Evolutionary conservation across 1,284 basidiomycete species (phyloP).

Genomic region (Pisolithus thermaeus): DNA sequence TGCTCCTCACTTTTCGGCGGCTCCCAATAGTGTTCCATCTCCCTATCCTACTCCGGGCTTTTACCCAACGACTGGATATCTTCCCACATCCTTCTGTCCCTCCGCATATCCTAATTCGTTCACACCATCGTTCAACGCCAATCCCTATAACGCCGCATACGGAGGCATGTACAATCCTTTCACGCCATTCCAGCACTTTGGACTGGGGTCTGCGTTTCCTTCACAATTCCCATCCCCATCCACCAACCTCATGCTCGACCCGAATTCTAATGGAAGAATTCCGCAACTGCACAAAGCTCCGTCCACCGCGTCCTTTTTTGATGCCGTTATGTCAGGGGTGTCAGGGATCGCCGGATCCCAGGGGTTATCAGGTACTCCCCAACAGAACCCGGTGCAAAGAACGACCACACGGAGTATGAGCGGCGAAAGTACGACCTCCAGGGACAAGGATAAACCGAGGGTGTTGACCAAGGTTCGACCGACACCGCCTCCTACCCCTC

Average conservation of each 20-base stretch:
- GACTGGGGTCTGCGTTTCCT: not conserved
- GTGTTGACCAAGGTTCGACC: conserved; percentile 29
- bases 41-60: not conserved
- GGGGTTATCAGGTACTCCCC: not conserved
- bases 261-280: not conserved
- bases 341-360: not conserved
- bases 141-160: not conserved
- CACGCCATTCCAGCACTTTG: not conserved
- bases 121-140: not conserved
- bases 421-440: not conserved
- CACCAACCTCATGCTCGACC: not conserved
- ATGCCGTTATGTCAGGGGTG: not conserved
- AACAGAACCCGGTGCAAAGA: not conserved
- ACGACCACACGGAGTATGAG: not conserved
- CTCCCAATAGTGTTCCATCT: not conserved
- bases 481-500: conserved; percentile 22
- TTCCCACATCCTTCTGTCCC: not conserved
- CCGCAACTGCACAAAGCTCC: not conserved
- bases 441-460: conserved; percentile 13
- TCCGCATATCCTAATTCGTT: not conserved
- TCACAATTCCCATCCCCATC: not conserved
- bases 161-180: not conserved
- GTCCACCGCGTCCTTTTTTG: not conserved
- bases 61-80: not conserved
- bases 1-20: not conserved